Evolutionary conservation across 2,329 filamentous ascomycete species (phyloP).

Genomic region (Neophaeococcomyces mojaviensis): DNA sequence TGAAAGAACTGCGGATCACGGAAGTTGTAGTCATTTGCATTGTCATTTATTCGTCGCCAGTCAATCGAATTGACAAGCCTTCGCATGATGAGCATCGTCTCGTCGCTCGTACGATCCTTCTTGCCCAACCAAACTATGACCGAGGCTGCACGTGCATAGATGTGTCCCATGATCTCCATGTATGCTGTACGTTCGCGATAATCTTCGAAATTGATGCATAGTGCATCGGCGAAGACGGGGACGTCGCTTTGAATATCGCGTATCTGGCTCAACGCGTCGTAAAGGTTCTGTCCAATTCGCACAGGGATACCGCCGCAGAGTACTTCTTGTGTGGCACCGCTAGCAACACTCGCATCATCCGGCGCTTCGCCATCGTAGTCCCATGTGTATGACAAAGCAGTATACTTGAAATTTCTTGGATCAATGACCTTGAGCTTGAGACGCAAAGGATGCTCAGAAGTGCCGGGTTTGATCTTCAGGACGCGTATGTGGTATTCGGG

Average conservation of each 20-base stretch:
- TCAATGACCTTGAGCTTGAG: slow-evolving; percentile 7
- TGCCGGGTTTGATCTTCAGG: slow-evolving; percentile 5
- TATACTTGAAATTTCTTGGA: slow-evolving; percentile 7
- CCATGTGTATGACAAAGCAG: slow-evolving; percentile 9
- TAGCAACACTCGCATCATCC: neutral
- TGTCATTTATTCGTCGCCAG: slow-evolving; percentile 3
- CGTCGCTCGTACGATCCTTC: slow-evolving; percentile 8
- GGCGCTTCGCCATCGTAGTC: neutral
- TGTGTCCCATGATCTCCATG: slow-evolving; percentile 13
- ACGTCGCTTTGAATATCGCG: slow-evolving; percentile 5
- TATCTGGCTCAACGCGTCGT: slow-evolving; percentile 6
- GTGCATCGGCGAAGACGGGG: slow-evolving; percentile 12
- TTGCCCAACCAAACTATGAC: slow-evolving; percentile 17
- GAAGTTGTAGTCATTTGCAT: slow-evolving; percentile 2
- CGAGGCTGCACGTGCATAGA: slow-evolving; percentile 12
- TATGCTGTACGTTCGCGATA: slow-evolving; percentile 9
- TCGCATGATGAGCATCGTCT: slow-evolving; percentile 7
- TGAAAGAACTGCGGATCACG: slow-evolving; percentile 3
- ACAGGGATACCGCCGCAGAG: neutral
- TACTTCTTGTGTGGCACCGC: neutral
- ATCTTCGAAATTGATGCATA: slow-evolving; percentile 15
- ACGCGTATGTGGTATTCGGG: slow-evolving; percentile 7
- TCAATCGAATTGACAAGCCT: slow-evolving; percentile 8
- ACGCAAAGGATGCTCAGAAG: slow-evolving; percentile 3
- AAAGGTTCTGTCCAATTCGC: slow-evolving; percentile 3